Evolutionary conservation across 495 filamentous ascomycete species (phyloP), one percentile per base, ranked within the genome.

Genomic region (Podospora conica): DNA sequence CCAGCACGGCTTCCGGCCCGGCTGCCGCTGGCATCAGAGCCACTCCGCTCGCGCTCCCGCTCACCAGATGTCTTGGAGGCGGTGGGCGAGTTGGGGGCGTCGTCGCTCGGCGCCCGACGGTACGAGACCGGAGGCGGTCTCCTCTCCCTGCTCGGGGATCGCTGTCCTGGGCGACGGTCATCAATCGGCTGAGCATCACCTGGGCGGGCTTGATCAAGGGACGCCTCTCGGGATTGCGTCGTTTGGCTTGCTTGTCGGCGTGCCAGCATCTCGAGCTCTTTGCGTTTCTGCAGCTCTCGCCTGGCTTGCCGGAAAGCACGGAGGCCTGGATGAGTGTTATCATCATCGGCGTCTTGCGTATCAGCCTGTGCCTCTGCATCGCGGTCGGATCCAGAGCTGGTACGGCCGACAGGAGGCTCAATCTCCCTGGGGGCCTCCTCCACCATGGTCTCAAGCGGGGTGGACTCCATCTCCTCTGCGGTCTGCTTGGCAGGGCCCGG

Each of bases 41-140:
- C 83, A 55, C 87, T 89, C 24, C 87, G 82, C 58, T 87, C 85
- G 28, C 87, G 76, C 28, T 87, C 85, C 28, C 87, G 76, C 28
- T 82, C 83, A 3, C 78, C 66, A 11, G 71, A 69, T 18, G 74
- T 72, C 48, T 70, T 71, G 15, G 74, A 70, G 18, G 56, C 65
- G 12, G 72, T 71, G 23, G 68, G 71, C 22, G 69, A 77, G 53
- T 61, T 71, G 33, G 57, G 48, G 61, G 69, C 64, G 27, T 80
- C 81, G 15, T 78, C 76, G 53, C 76, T 79, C 0, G 77, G 75
- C n/a, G 71, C 72, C 2, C 77, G 77, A 24, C 74, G 69, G 55
- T 80, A 79, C 12, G 73, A 69, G 21, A 81, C 71, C 0, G 80
- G 78, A 10, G 78, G 81, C 1, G 77, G 78, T 62, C 75, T 79